A percentile compares a stretch with the other conserved stretches of the same genome.
phyloP scores from a whole-genome alignment of 1,284 basidiomycete species.

The Ceratobasidium sp. region DNA sequence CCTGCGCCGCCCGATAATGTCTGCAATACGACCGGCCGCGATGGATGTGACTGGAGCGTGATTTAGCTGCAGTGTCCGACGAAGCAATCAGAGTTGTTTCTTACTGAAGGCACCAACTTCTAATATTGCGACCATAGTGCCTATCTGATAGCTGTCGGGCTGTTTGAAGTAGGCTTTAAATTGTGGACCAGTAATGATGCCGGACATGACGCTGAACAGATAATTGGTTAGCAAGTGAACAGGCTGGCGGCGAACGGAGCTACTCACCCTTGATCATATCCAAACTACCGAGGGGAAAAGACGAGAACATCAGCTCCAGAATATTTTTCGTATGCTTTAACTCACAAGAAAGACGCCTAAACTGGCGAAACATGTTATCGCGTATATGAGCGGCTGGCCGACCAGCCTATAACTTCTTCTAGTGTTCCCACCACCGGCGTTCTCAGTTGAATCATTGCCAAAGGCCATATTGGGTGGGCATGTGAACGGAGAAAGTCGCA shows the following conservation, averaged over 20 bases:
- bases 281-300: constrained; percentile 70
- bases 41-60: constrained; percentile 81
- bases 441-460: constrained; percentile 19
- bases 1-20: constrained; percentile 87
- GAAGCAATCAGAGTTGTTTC: constrained; percentile 53
- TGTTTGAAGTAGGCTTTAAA: constrained; percentile 87
- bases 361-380: constrained; percentile 86
- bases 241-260: not conserved
- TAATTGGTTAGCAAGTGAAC: constrained; percentile 52
- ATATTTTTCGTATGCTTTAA: constrained; percentile 42
- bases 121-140: constrained; percentile 92
- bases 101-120: constrained; percentile 93
- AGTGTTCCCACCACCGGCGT: not conserved
- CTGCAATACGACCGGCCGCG: constrained; percentile 88
- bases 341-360: constrained; percentile 89
- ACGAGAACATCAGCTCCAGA: constrained; percentile 3
- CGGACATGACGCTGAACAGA: constrained; percentile 81
- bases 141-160: constrained; percentile 75
- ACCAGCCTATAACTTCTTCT: constrained; percentile 63
- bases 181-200: constrained; percentile 93
- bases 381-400: constrained; percentile 84
- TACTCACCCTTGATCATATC: constrained; percentile 90
- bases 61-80: constrained; percentile 1
- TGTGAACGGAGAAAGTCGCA: constrained; percentile 1
- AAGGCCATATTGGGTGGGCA: constrained; percentile 21